A percentile compares a stretch with the other conserved stretches of the same genome.
Evolutionary conservation across 768 basidiomycete genomes (phyloP).

Genomic region (Clavulina sp.): DNA sequence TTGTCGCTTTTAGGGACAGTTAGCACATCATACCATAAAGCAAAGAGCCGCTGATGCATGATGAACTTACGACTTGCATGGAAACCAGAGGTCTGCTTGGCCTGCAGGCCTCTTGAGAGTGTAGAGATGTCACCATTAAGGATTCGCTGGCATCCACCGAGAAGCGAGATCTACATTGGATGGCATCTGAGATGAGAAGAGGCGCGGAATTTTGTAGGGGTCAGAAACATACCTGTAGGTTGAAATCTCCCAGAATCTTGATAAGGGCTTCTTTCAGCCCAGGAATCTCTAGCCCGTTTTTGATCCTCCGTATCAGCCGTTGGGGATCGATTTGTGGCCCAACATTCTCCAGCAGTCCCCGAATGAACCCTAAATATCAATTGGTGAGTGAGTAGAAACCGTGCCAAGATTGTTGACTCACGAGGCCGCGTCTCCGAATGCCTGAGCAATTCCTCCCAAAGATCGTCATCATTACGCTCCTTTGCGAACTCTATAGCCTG

Average conservation of each 20-base stretch:
- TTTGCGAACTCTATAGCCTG: constrained; percentile 97
- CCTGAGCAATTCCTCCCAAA: constrained; percentile 90
- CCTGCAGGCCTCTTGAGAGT: constrained; percentile 49
- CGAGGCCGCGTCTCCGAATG: constrained; percentile 91
- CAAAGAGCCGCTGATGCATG: background rate
- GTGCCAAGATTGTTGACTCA: constrained; percentile 20
- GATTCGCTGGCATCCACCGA: constrained; percentile 85
- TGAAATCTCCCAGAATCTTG: constrained; percentile 94
- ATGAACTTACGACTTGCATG: constrained; percentile 45
- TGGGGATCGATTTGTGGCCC: constrained; percentile 89
- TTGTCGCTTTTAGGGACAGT: constrained; percentile 30
- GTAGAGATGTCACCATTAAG: constrained; percentile 66
- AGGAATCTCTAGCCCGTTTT: constrained; percentile 90
- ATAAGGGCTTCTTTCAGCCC: constrained; percentile 87
- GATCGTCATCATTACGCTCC: constrained; percentile 88
- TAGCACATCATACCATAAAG: background rate
- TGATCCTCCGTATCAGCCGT: constrained; percentile 81
- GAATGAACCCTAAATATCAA: constrained; percentile 57
- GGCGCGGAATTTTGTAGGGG: background rate
- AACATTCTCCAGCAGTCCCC: constrained; percentile 86
- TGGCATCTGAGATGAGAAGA: background rate
- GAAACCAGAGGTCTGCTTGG: constrained; percentile 65
- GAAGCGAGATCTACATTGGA: constrained; percentile 56
- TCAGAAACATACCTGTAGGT: constrained; percentile 36
- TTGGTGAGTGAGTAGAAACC: background rate